These are phyloP conservation scores for Debaryomycetaceae sp. DNA, from an alignment of 1,139 yeast species.

Conservation along the genomic window DNA sequence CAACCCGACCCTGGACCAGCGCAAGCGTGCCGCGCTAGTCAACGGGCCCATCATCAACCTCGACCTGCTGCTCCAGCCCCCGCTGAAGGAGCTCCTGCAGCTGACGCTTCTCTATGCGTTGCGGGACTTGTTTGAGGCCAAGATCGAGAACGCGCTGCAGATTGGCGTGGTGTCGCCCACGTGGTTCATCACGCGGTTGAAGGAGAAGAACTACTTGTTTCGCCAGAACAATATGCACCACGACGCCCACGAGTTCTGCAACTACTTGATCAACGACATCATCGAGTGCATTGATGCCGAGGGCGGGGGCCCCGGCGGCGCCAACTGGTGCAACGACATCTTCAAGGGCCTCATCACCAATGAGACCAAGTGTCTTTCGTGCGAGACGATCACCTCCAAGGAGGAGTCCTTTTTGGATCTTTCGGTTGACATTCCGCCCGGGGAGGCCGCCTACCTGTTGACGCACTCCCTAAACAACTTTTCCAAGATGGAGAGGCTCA, in stretches of 20 bases:
- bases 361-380: constrained; percentile 84
- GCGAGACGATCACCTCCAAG: constrained; percentile 81
- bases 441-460: constrained; percentile 58
- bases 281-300: constrained; percentile 61
- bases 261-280: constrained; percentile 76
- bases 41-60: constrained; percentile 83
- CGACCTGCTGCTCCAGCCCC: constrained; percentile 54
- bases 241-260: constrained; percentile 95
- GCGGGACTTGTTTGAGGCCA: constrained; percentile 81
- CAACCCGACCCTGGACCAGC: constrained; percentile 63
- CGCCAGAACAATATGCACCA: constrained; percentile 89
- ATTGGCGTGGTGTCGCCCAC: constrained; percentile 86
- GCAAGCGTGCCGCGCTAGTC: constrained; percentile 75
- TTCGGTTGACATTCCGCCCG: constrained; percentile 76
- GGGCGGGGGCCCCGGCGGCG: constrained; percentile 13
- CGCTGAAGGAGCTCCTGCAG: constrained; percentile 40
- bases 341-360: constrained; percentile 86
- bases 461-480: constrained; percentile 75
- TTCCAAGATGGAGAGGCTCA: constrained; percentile 79
- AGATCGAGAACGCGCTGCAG: constrained; percentile 64
- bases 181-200: constrained; percentile 67
- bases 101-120: constrained; percentile 66
- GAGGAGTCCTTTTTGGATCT: constrained; percentile 86
- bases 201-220: constrained; percentile 78
- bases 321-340: constrained; percentile 60